Base-by-base conservation (phyloP, 352 stramenopile species). In the Phytophthora kernoviae region DNA sequence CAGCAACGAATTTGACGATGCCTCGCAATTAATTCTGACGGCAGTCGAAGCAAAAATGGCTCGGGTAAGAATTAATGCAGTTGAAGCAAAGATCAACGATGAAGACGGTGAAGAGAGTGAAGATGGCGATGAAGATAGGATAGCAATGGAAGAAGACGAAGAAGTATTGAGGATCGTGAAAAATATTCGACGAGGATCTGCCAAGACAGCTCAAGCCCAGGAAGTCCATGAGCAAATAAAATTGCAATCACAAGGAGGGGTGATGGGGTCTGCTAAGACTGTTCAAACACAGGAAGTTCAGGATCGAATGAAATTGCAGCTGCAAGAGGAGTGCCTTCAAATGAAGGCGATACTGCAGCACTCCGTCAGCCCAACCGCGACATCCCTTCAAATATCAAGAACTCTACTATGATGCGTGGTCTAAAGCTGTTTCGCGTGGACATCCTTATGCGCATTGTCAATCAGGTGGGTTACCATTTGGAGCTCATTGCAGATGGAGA, bases 351-450 rank as follows among this genome's bases (percentile, higher is more conserved):
- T 1, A 49, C 39, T 21, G 34, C 67, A 20, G 49, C 44, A n/a
- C 39, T 46, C 5, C 58, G 73, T 9, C 48, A 48, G 27, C 41
- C 26, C 4, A 72, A 70, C 12, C 69, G 74, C 4, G 77, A 88
- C 33, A 78, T 87, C 17, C 68, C 73, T 17, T 51, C 71, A 33
- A 81, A 56, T 12, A 76, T 87, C 52, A 84, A 82, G 12, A 78
- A 85, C 44, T 61, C 67, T 20, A 74, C 55, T 21, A 51, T 61
- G 0, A 17, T 73, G 22, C 80, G 76, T 37, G 77, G 75, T 7
- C 65, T 71, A 52, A 89, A 88, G 50, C 71, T 89, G 15, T 88
- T 88, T 50, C 87, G 75, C 40, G 62, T 73, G 14, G 73, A 75
- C 48, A 87, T 89, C 42, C 59, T 89, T 32, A 54, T 89, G 34